Evolutionary conservation across 257 asterid species (phyloP).

Genomic region (Gentiana dahurica): DNA sequence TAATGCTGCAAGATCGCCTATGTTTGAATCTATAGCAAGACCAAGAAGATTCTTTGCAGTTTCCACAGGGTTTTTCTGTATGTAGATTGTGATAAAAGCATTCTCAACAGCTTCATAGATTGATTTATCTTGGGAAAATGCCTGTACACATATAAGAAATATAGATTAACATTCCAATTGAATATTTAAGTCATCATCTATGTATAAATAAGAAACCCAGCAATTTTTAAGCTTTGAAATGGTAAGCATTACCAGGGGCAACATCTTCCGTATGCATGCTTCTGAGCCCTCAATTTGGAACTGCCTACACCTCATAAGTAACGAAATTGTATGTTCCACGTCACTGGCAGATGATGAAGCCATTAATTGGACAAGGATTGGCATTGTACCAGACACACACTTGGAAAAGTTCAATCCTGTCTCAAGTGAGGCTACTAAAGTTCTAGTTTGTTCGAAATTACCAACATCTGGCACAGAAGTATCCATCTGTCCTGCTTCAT

Average conservation of each 20-base stretch:
- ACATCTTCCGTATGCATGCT: conserved; percentile 90
- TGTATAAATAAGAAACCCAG: neutral
- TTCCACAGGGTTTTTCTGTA: conserved; percentile 67
- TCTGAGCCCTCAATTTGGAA: conserved; percentile 92
- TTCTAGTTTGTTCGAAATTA: conserved; percentile 84
- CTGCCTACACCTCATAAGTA: conserved; percentile 96
- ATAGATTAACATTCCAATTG: conserved; percentile 1
- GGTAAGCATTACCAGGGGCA: conserved; percentile 77
- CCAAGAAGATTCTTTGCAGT: conserved; percentile 81
- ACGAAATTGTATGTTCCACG: conserved; percentile 81
- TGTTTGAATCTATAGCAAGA: conserved; percentile 83
- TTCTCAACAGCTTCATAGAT: conserved; percentile 94
- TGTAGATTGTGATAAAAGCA: conserved; percentile 79
- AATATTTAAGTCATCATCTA: neutral
- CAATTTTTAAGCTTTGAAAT: neutral
- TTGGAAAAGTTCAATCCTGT: conserved; percentile 87
- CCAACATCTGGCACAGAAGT: conserved; percentile 86
- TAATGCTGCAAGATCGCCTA: conserved; percentile 93
- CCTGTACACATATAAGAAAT: conserved; percentile 33
- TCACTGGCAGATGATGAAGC: conserved; percentile 97
- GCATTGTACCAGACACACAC: conserved; percentile 65
- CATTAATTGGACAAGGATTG: conserved; percentile 88
- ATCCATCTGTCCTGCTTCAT: conserved; percentile 26
- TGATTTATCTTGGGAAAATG: conserved; percentile 90
- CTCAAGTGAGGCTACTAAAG: conserved; percentile 94